Percentiles rank a stretch among this genome's conserved stretches.
Evolutionary conservation across 768 basidiomycete species (phyloP).

Genomic region (Kwoniella newhampshirensis): DNA sequence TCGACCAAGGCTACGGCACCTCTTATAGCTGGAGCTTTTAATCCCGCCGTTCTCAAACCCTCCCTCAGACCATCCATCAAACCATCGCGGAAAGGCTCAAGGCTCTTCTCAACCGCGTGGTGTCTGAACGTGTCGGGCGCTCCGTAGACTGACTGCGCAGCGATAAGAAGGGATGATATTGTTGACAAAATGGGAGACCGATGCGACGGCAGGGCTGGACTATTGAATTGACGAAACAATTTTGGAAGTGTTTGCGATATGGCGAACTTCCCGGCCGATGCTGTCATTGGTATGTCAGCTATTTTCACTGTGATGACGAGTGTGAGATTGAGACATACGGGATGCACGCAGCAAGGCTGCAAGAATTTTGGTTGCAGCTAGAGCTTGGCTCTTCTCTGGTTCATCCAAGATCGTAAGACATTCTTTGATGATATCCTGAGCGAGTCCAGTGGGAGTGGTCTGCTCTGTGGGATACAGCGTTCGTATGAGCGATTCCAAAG

Average conservation of each 20-base stretch:
- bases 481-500: slow-evolving; percentile 69
- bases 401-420: slow-evolving; percentile 76
- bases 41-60: slow-evolving; percentile 39
- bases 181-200: slow-evolving; percentile 67
- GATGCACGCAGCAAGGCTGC: slow-evolving; percentile 75
- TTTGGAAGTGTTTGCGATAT: slow-evolving; percentile 70
- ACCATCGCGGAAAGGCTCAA: slow-evolving; percentile 71
- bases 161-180: slow-evolving; percentile 56
- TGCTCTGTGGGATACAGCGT: slow-evolving; percentile 63
- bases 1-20: slow-evolving; percentile 59
- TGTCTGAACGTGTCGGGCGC: slow-evolving; percentile 19
- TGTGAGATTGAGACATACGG: slow-evolving; percentile 58
- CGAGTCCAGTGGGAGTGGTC: slow-evolving; percentile 60
- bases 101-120: slow-evolving; percentile 51
- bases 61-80: slow-evolving; percentile 54
- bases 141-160: slow-evolving; percentile 58
- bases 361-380: slow-evolving; percentile 79
- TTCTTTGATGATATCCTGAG: slow-evolving; percentile 73
- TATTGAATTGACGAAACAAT: slow-evolving; percentile 71
- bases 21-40: slow-evolving; percentile 32
- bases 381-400: slow-evolving; percentile 90
- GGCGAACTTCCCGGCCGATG: slow-evolving; percentile 67
- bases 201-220: slow-evolving; percentile 55
- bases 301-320: slow-evolving; percentile 1
- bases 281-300: slow-evolving; percentile 54